Base-by-base conservation (phyloP, 2,329 filamentous ascomycete genomes). In the Rhynchosporium graminicola region DNA sequence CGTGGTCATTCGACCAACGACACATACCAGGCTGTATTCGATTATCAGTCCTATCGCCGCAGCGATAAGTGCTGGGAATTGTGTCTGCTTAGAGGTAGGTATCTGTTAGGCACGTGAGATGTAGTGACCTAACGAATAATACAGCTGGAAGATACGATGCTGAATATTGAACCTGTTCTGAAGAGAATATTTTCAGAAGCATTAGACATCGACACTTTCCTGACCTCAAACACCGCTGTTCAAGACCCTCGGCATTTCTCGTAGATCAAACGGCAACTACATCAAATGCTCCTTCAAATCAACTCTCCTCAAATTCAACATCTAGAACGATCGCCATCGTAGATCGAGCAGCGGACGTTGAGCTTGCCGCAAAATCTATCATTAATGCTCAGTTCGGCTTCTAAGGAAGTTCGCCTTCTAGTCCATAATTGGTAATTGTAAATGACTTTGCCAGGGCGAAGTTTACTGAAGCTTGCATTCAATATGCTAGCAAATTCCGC, bases 401-500 rank as follows among this genome's bases (percentile, higher is more conserved):
- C 36, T 76, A 80, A 1, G 85, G 85, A 2, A 76, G 73, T 2
- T 87, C 85, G 0, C 79, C 84, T 0, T 88, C 87, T 68, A 82
- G 84, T 0, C 86, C 86, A 0, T 85, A 88, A 68, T 36, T 87
- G 0, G 81, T 88, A 0, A 73, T 88, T 0, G 85, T 89, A n/a
- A 87, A 88, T 63, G 86, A 88, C 65, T 88, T 81, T 63, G 76
- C 79, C 3, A 82, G 83, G 74, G 77, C 81, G 60, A 76, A 78
- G 0, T 87, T 88, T 65, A 59, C 26, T 0, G 47, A 59, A 26
- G 60, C 62, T 0, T 68, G 65, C 40, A 29, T 67, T 2, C 28
- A 60, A 43, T 58, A 64, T 60, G 66, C 64, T n/a, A 62, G 57
- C 33, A 59, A 54, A 15, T 20, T 57, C 3, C 33, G 63, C 45